Evolutionary conservation across 495 filamentous ascomycete genomes (phyloP), one percentile per base, ranked within the genome.

Genomic region (Xylaria grammica): DNA sequence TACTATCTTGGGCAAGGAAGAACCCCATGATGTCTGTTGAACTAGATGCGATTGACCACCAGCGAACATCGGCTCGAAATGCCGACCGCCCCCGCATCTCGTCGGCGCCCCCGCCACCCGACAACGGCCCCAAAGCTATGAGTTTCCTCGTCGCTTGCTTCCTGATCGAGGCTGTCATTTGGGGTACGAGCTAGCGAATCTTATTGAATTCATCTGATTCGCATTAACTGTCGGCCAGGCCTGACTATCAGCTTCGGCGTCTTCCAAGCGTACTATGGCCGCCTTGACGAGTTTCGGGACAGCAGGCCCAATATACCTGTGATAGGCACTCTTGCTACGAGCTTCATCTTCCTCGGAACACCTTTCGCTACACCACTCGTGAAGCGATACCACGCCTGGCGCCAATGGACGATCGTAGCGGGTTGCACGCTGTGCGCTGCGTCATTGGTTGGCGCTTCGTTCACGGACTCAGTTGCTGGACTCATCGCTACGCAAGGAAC

Each of bases 401-500:
- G 71, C 38, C 56, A 59, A 32, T 52, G 67, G 9, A 73, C 73
- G 63, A 72, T 79, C n/a, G 73, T 67, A 67, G 46, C 67, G 20
- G 75, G 75, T 27, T 78, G 64, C 59, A 63, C 62, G 7, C 40
- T 72, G 3, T 71, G 70, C 49, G 68, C 73, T 17, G 8, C 65
- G 2, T 68, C 66, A 11, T 66, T 78, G 13, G 50, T 76, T 13
- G 70, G 66, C 0, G 70, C 67, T n/a, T 75, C 73, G 7, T 78
- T 78, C 50, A 71, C 67, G 2, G 60, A 60, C 11, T 65, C 66
- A 24, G 63, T 78, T n/a, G 51, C 42, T 20, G 62, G 32, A 30
- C 70, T 78, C 4, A 71, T 78, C 27, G 32, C 75, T 6, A 77
- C 76, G 2, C 76, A 78, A 67, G 76, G 76, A 0, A 45, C 73